phyloP scores from a whole-genome alignment of 148 eudicot species.

The Silene uniflora region DNA sequence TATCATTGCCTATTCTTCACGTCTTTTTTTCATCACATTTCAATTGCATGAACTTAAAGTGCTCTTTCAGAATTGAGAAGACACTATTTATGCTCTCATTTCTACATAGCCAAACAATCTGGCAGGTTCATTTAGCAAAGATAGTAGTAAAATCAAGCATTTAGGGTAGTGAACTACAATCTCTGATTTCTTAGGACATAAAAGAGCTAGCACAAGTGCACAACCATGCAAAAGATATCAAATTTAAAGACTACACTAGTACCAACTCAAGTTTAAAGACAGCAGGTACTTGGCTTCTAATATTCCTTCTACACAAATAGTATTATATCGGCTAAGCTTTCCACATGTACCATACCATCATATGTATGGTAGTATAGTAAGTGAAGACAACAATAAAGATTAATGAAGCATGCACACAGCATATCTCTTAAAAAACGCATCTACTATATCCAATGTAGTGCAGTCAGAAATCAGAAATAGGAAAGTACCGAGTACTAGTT shows the following conservation, averaged over 20 bases:
- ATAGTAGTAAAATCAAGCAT: background rate
- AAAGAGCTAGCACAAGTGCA: background rate
- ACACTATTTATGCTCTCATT: conserved; percentile 1
- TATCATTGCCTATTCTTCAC: background rate
- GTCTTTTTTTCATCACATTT: background rate
- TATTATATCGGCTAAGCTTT: background rate
- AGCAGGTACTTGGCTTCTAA: background rate
- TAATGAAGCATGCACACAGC: conserved; percentile 8
- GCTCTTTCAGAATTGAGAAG: background rate
- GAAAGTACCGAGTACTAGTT: background rate
- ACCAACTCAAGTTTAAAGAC: background rate
- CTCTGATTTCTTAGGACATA: background rate
- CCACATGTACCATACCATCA: background rate
- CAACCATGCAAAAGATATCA: conserved; percentile 1
- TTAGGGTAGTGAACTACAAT: background rate
- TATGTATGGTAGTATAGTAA: background rate
- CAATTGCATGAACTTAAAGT: background rate
- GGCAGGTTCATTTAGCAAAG: background rate
- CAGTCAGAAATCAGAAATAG: background rate
- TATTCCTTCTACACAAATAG: background rate
- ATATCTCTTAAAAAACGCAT: background rate
- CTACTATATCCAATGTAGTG: background rate
- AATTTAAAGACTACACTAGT: background rate
- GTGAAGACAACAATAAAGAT: background rate
- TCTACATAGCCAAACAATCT: background rate